Evolutionary conservation across 305 asterid genomes (phyloP), one percentile per base, ranked within the genome.

Genomic region (Plantago rigida): DNA sequence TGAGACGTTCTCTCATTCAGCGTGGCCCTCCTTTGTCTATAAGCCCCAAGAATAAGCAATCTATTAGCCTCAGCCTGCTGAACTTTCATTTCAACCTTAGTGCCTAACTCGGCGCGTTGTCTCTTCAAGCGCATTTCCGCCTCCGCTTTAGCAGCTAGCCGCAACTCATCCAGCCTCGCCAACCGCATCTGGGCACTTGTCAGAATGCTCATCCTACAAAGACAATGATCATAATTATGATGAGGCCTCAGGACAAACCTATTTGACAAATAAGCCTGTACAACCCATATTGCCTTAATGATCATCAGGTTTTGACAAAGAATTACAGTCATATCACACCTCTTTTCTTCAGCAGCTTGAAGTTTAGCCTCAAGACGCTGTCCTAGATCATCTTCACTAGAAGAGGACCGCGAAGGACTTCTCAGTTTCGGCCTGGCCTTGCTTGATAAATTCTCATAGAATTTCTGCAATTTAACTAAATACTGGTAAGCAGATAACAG

Each of bases 281-380:
- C 24, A 19, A 22, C 3, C 4, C 12, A 51, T 15, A 47, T 2
- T 17, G 19, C 19, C 19, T 17, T 17, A 17, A 17, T 5, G 0
- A 13, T 51, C 19, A 51, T 4, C 7, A 14, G 22, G 49, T n/a
- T 46, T 47, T 41, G 14, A 56, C 26, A n/a, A 34, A 55, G 50
- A 74, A 47, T 47, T 39, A 28, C 42, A 15, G 63, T 46, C 55
- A 65, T 49, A 54, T 41, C 15, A 48, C 22, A 82, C 99, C 99
- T 83, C 77, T 92, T 92, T 75, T 79, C 85, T 71, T 92, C 93
- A 62, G 99, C 99, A 77, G 96, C 99, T 71, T 79, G 86, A 65
- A 92, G 95, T 80, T 86, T 92, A 51, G 99, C 99, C 84, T 92
- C 95, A 1, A 92, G 91, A 41, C 96, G 94, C 76, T 84, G 95